Base-by-base conservation (phyloP, 1,284 basidiomycete genomes). In the Cryptococcus sp. region DNA sequence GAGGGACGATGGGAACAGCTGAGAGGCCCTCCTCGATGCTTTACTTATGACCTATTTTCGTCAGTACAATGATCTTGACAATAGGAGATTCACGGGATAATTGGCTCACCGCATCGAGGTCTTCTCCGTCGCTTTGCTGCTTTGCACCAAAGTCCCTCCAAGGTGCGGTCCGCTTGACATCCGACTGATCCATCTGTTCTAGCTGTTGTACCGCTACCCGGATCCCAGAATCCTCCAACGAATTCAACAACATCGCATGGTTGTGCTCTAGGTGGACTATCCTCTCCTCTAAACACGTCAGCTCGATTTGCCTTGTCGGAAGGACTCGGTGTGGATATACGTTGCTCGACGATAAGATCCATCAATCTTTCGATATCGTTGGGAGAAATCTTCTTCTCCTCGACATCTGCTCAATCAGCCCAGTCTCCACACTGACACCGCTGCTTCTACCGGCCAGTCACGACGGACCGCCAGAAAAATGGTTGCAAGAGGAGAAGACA, bases 291-390 rank as follows among this genome's bases (percentile, higher is more conserved):
- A 11, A 22, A n/a, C 10, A n/a, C 34, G 12, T 48, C 38, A 52
- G 45, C 45, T 14, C 7, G 37, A 44, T 24, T 32, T 16, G 40
- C 19, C n/a, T 22, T 31, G 24, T 23, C 36, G n/a, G 26, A 4
- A 23, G 14, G 19, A 45, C 67, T 56, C 53, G n/a, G n/a, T n/a
- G n/a, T n/a, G n/a, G n/a, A n/a, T n/a, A n/a, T n/a, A 88, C 87
- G 83, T 75, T 90, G 88, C 47, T 87, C 84, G 60, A 80, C 81
- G 45, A 93, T 74, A 45, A 86, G 70, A 38, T 79, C 78, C 68
- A 82, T 80, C 45, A 93, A 73, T 56, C 78, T 81, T 45, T 86
- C 83, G 24, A 88, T 70, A 6, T 81, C 82, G 19, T 50, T 55
- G n/a, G 35, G 25, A 24, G 44, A 42, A 1, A 49, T 50, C 33